These are phyloP conservation scores for Cryphonectria carpinicola DNA, from an alignment of 2,329 filamentous ascomycete genomes.

Conservation along the genomic window DNA sequence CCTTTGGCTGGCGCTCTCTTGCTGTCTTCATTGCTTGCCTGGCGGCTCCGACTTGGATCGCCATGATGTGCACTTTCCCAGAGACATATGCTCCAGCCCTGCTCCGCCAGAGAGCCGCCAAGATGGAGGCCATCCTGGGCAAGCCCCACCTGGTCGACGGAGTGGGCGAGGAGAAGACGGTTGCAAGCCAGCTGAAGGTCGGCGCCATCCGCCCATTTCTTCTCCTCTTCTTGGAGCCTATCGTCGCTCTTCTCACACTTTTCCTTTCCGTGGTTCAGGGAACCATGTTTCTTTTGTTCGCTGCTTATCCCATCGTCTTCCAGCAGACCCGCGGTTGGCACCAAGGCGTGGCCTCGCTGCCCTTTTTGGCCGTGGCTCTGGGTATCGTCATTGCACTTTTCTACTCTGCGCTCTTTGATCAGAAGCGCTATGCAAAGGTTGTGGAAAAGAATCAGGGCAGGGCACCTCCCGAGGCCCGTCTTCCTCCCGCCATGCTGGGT, in stretches of 20 bases:
- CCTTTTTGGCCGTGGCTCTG: constrained; percentile 60
- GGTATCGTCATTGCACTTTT: constrained; percentile 58
- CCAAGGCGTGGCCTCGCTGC: constrained; percentile 52
- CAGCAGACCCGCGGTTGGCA: constrained; percentile 53
- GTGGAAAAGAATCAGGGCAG: constrained; percentile 55
- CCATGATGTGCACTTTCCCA: constrained; percentile 54
- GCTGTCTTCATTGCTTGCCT: constrained; percentile 29
- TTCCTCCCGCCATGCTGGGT: constrained; percentile 60
- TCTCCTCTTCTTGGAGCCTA: constrained; percentile 60
- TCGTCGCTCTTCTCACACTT: constrained; percentile 57
- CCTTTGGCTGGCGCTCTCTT: constrained; percentile 31
- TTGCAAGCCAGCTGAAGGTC: constrained; percentile 57
- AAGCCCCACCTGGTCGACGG: constrained; percentile 34
- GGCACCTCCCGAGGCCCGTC: constrained; percentile 60
- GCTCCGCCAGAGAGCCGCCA: constrained; percentile 56
- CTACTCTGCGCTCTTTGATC: constrained; percentile 46
- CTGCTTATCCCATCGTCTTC: constrained; percentile 55
- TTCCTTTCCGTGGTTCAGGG: constrained; percentile 52
- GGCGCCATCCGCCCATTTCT: constrained; percentile 34
- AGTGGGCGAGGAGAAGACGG: constrained; percentile 38
- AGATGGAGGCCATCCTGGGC: constrained; percentile 52
- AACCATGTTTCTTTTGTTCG: constrained; percentile 48
- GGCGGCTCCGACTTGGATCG: constrained; percentile 47
- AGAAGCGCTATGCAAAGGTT: constrained; percentile 45
- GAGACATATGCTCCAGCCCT: constrained; percentile 66